phyloP scores from a whole-genome alignment of 306 rosid species.

The Parietaria judaica region DNA sequence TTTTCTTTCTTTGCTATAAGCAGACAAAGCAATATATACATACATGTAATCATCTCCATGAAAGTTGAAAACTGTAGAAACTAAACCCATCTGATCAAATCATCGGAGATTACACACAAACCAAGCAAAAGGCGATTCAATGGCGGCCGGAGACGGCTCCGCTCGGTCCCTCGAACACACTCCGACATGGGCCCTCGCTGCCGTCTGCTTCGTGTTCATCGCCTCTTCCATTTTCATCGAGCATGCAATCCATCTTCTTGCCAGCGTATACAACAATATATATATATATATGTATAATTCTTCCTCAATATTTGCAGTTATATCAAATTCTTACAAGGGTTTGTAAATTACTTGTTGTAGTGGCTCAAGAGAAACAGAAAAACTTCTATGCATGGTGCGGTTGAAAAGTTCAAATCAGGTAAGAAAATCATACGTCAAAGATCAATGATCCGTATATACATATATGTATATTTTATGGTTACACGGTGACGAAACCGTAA shows the following conservation, averaged over 20 bases:
- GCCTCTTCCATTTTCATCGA: slow-evolving; percentile 21
- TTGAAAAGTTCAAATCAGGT: slow-evolving; percentile 36
- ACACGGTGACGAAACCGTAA: no score
- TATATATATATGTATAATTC: no score
- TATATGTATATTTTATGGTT: no score
- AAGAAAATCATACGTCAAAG: neutral
- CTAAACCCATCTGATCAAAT: no score
- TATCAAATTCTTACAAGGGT: neutral
- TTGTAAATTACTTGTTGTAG: slow-evolving; percentile 6
- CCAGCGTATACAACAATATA: slow-evolving; percentile 7
- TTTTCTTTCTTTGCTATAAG: no score
- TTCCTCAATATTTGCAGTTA: no score
- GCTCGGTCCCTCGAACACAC: slow-evolving; percentile 17
- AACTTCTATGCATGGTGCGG: slow-evolving; percentile 24
- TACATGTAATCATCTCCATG: no score
- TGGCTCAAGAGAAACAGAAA: slow-evolving; percentile 20
- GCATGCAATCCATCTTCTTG: slow-evolving; percentile 18
- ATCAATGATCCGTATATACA: no score
- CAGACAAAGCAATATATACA: no score
- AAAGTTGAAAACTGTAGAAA: no score
- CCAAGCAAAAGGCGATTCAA: neutral
- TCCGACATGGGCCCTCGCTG: slow-evolving; percentile 37
- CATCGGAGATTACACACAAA: neutral
- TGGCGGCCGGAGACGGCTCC: slow-evolving; percentile 18
- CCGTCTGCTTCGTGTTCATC: slow-evolving; percentile 30